These are phyloP conservation scores for Starmera stellimalicola DNA, from an alignment of 1,139 yeast genomes.

Conservation along the genomic window DNA sequence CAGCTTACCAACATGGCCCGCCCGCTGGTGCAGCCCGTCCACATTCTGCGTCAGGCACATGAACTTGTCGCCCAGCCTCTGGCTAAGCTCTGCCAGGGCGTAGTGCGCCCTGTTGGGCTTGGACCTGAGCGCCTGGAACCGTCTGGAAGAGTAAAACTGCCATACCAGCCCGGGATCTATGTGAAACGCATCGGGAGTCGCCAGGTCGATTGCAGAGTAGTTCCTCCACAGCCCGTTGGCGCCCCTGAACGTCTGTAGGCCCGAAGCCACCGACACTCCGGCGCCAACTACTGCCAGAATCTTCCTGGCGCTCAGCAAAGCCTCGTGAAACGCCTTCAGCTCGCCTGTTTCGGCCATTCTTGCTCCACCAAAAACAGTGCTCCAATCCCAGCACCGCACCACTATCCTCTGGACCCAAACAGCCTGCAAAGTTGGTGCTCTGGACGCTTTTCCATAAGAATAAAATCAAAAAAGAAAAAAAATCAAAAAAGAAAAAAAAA, in stretches of 20 bases:
- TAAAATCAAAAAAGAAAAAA: too few relatives aligned
- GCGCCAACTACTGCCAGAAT: constrained; percentile 78
- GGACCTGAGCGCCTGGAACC: constrained; percentile 56
- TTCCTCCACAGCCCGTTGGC: constrained; percentile 71
- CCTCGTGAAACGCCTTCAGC: constrained; percentile 46
- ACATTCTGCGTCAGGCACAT: constrained; percentile 75
- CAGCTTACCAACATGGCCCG: constrained; percentile 45
- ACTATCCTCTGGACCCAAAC: neutral
- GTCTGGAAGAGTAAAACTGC: constrained; percentile 73
- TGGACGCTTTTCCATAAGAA: neutral
- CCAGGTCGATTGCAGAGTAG: constrained; percentile 72
- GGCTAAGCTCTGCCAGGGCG: constrained; percentile 52
- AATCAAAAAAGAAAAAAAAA: too few relatives aligned
- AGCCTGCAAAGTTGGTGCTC: neutral
- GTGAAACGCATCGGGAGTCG: constrained; percentile 85
- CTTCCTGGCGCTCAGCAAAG: constrained; percentile 39
- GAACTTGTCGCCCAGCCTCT: constrained; percentile 25
- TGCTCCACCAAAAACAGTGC: neutral
- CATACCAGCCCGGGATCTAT: constrained; percentile 80
- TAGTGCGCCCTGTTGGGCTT: constrained; percentile 66
- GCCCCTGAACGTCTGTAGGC: constrained; percentile 67
- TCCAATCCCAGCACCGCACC: neutral
- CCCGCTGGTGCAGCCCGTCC: constrained; percentile 63
- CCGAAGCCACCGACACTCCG: constrained; percentile 72
- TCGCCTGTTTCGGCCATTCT: constrained; percentile 8